Evolutionary conservation across 2,329 filamentous ascomycete genomes (phyloP).

Genomic region (Neofusicoccum ribis): DNA sequence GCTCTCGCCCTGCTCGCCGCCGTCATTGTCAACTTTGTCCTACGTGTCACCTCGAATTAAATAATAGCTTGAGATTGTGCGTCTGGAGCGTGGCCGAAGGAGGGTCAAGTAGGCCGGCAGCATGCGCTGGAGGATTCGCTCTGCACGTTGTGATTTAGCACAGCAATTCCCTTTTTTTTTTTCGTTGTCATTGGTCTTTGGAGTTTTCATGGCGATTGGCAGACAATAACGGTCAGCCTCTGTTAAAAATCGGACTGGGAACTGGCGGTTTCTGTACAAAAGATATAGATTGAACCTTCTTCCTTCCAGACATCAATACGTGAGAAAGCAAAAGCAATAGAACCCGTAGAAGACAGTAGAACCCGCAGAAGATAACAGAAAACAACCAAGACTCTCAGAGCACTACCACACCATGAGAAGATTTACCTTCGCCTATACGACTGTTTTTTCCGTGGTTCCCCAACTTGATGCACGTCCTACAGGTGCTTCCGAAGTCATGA

Average conservation of each 20-base stretch:
- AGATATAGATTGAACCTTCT: no score
- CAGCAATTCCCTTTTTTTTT: not conserved
- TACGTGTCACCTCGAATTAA: constrained; percentile 39
- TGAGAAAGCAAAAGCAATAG: no score
- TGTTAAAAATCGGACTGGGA: not conserved
- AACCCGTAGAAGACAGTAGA: not conserved
- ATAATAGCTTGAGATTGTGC: not conserved
- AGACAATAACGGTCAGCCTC: not conserved
- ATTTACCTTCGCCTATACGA: no score
- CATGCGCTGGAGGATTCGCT: not conserved
- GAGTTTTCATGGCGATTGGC: not conserved
- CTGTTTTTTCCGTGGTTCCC: no score
- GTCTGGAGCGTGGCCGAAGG: not conserved
- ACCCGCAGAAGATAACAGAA: no score
- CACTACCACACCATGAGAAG: no score
- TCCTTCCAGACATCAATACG: no score
- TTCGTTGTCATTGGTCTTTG: not conserved
- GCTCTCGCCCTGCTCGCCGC: constrained; percentile 83
- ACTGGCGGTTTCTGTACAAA: not conserved
- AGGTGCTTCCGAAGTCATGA: no score
- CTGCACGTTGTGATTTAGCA: not conserved
- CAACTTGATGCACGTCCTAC: no score
- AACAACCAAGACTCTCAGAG: no score
- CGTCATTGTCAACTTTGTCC: constrained; percentile 93
- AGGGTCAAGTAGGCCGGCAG: not conserved